Evolutionary conservation across 2,329 filamentous ascomycete genomes (phyloP).

Genomic region (Colletotrichum graminicola): DNA sequence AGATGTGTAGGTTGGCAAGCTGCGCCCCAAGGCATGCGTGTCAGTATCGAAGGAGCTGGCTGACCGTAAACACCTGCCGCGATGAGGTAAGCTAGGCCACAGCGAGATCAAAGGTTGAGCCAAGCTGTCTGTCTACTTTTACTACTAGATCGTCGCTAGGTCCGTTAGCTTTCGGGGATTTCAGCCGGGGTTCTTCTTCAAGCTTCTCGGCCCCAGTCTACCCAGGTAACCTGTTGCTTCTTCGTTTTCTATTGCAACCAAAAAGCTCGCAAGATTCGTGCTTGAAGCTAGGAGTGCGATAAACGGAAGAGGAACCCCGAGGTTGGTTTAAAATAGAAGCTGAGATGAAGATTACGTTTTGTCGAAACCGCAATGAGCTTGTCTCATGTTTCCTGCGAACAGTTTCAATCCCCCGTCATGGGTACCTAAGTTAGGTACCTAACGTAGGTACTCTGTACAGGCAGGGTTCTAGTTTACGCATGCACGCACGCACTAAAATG

Average conservation of each 20-base stretch:
- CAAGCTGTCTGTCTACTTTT: constrained; percentile 23
- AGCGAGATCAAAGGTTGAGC: constrained; percentile 18
- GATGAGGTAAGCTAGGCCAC: constrained; percentile 42
- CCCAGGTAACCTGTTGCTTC: background rate
- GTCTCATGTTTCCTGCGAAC: constrained; percentile 37
- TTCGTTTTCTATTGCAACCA: background rate
- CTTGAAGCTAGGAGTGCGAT: background rate
- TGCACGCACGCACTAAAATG: constrained; percentile 23
- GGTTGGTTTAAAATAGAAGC: background rate
- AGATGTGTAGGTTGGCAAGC: constrained; percentile 6
- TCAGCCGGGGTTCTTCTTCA: background rate
- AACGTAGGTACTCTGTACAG: constrained; percentile 12
- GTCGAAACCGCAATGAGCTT: constrained; percentile 20
- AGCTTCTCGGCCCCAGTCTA: background rate
- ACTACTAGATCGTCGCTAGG: constrained; percentile 12
- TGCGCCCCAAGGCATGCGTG: constrained; percentile 18
- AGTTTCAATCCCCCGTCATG: constrained; percentile 38
- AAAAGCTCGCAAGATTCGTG: background rate
- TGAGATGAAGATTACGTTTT: constrained; percentile 14
- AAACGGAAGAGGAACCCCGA: background rate
- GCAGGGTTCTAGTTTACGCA: constrained; percentile 22
- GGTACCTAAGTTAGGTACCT: constrained; percentile 6
- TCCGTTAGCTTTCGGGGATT: constrained; percentile 14
- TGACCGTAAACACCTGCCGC: constrained; percentile 23
- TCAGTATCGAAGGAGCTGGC: constrained; percentile 25